Evolutionary conservation across 768 basidiomycete species (phyloP).

Genomic region (Panus rudis): DNA sequence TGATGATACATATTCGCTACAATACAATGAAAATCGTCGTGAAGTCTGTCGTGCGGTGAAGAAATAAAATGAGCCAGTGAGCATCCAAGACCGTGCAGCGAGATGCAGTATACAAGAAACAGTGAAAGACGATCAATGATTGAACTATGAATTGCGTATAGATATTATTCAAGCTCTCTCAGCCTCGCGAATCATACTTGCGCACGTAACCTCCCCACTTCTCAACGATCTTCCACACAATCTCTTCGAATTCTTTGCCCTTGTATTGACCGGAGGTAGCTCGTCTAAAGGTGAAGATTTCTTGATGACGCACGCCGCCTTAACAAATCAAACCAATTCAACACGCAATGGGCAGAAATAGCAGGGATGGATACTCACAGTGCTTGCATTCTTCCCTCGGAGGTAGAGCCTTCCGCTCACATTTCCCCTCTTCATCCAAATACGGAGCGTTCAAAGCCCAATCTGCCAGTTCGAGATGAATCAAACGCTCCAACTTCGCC

Average conservation of each 20-base stretch:
- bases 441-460: conserved; percentile 52
- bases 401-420: conserved; percentile 22
- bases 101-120: too few species aligned
- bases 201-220: conserved; percentile 68
- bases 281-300: conserved; percentile 71
- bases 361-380: conserved; percentile 25
- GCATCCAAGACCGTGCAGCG: too few species aligned
- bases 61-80: too few species aligned
- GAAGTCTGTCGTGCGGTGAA: too few species aligned
- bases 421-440: conserved; percentile 42
- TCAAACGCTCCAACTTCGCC: conserved; percentile 70
- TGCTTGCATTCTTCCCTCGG: conserved; percentile 17
- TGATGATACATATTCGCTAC: too few species aligned
- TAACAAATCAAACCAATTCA: background rate
- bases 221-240: conserved; percentile 72
- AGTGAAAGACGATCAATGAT: too few species aligned
- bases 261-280: conserved; percentile 44
- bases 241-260: conserved; percentile 65
- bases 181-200: too few species aligned
- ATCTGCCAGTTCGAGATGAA: conserved; percentile 77
- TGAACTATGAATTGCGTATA: too few species aligned
- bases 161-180: too few species aligned
- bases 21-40: too few species aligned
- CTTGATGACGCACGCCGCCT: conserved; percentile 62
- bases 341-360: conserved; percentile 34